Conservation (phyloP, 129 eudicot species). For the Tanacetum coccineum region DNA sequence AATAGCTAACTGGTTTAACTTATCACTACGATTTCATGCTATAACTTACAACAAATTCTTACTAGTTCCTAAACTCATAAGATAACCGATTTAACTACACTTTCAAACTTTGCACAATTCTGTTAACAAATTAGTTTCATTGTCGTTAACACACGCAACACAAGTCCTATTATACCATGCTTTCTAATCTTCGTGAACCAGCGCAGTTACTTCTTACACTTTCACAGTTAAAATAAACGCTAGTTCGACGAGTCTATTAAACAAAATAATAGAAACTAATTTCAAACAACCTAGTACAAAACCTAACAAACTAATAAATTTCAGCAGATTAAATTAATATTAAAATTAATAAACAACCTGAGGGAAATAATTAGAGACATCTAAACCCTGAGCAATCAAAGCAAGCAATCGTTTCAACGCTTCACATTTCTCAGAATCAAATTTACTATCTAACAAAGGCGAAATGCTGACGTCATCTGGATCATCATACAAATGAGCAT, state of each 20-base stretch:
- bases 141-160: too few relatives aligned
- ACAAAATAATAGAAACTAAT: not conserved
- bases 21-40: too few relatives aligned
- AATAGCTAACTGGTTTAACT: not conserved
- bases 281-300: too few relatives aligned
- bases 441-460: slow-evolving; percentile 89
- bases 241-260: not conserved
- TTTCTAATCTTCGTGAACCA: slow-evolving; percentile 1
- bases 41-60: too few relatives aligned
- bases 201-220: too few relatives aligned
- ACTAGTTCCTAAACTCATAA: not conserved
- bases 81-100: not conserved
- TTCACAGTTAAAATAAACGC: not conserved
- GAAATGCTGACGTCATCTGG: slow-evolving; percentile 90
- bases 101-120: not conserved
- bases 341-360: slow-evolving; percentile 49
- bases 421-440: slow-evolving; percentile 93
- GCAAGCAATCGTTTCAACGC: slow-evolving; percentile 96
- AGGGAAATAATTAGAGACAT: slow-evolving; percentile 92
- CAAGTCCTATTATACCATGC: not conserved
- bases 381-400: slow-evolving; percentile 92
- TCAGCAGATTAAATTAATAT: too few relatives aligned
- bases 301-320: too few relatives aligned
- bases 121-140: not conserved
- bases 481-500: slow-evolving; percentile 95